Percentiles rank a stretch among this genome's conserved stretches.
Conservation (phyloP, 1,284 basidiomycete genomes). For the Mycosarcoma maydis region DNA sequence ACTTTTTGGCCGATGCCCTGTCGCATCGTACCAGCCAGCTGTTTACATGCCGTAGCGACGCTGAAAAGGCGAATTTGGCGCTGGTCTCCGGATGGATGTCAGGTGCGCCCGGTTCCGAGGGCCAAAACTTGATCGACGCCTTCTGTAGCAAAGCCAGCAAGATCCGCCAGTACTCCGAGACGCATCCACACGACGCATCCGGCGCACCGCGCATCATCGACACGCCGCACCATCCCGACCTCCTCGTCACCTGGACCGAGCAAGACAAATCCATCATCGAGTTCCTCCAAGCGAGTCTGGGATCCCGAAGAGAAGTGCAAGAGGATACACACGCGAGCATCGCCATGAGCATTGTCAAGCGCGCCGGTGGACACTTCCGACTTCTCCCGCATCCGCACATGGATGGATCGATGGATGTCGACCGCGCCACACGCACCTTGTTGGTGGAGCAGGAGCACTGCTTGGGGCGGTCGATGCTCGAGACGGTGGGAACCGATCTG, state of each 20-base stretch:
- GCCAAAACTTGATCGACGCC: conserved; percentile 33
- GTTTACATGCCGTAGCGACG: conserved; percentile 77
- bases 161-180: conserved; percentile 22
- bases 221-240: conserved; percentile 1
- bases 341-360: conserved; percentile 75
- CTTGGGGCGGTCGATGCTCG: conserved; percentile 17
- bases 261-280: conserved; percentile 76
- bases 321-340: conserved; percentile 73
- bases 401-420: conserved; percentile 4
- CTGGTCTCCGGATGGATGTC: conserved; percentile 73
- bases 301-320: conserved; percentile 74
- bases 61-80: conserved; percentile 73
- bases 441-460: neutral
- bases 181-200: conserved; percentile 72
- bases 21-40: conserved; percentile 73
- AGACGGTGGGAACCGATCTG: conserved; percentile 24
- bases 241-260: conserved; percentile 70
- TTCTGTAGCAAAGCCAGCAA: conserved; percentile 66
- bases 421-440: conserved; percentile 6
- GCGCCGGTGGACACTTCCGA: conserved; percentile 67
- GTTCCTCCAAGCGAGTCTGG: conserved; percentile 76
- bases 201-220: conserved; percentile 71
- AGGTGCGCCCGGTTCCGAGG: conserved; percentile 26
- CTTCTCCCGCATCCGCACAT: conserved; percentile 28
- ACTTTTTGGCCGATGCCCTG: conserved; percentile 75